phyloP scores from a whole-genome alignment of 345 rosid species.

The Eucalyptus tenuipes region DNA sequence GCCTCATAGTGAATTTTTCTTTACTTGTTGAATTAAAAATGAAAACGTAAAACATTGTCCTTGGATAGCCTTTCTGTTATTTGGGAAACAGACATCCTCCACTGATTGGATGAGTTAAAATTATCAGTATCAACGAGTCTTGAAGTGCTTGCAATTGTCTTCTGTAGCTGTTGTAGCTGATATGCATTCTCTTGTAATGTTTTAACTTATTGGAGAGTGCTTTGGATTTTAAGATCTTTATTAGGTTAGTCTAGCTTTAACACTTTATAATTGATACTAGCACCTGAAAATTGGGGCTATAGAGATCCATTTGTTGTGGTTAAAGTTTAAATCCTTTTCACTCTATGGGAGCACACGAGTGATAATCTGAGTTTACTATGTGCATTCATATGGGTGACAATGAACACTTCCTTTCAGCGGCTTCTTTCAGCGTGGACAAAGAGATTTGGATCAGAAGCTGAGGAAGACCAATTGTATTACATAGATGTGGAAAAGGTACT shows the following conservation, averaged over 20 bases:
- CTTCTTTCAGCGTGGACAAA: constrained; percentile 60
- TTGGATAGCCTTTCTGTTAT: neutral
- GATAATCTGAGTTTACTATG: neutral
- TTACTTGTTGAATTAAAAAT: neutral
- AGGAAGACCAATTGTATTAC: constrained; percentile 36
- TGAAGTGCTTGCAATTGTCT: neutral
- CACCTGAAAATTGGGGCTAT: neutral
- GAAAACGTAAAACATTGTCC: neutral
- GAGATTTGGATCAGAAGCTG: constrained; percentile 61
- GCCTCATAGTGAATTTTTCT: neutral
- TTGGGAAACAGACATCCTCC: neutral
- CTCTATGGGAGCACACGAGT: neutral
- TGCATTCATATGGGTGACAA: neutral
- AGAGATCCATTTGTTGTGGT: neutral
- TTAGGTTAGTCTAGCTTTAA: neutral
- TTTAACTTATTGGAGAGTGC: neutral
- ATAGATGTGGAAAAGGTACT: constrained; percentile 66
- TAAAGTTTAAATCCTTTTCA: neutral
- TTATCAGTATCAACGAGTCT: neutral
- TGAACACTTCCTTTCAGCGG: constrained; percentile 24
- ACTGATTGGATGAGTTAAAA: neutral
- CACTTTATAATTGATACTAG: neutral
- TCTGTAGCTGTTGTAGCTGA: neutral
- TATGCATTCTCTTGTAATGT: neutral
- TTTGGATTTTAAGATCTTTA: neutral